Evolutionary conservation across 1,284 basidiomycete genomes (phyloP).

Genomic region (Leccinum proliferum): DNA sequence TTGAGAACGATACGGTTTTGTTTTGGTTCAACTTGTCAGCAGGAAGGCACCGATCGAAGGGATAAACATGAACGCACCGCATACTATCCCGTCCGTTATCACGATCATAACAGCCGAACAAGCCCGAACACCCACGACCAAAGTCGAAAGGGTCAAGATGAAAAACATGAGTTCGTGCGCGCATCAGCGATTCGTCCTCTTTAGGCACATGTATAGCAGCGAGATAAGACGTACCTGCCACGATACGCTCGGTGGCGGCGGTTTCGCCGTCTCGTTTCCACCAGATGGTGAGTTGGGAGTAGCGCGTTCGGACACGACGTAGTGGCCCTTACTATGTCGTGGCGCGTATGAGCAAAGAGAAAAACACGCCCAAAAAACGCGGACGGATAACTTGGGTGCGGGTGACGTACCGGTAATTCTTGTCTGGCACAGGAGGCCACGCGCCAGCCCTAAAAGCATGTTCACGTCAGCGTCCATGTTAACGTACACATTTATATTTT

Average conservation of each 20-base stretch:
- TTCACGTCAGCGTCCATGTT: neutral
- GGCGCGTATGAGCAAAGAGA: neutral
- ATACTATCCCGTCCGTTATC: slow-evolving; percentile 39
- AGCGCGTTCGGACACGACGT: slow-evolving; percentile 72
- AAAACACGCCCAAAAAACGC: slow-evolving; percentile 8
- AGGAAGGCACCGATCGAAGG: neutral
- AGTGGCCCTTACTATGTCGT: slow-evolving; percentile 65
- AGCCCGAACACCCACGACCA: neutral
- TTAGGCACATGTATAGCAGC: neutral
- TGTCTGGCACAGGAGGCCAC: slow-evolving; percentile 78
- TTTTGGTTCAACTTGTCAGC: slow-evolving; percentile 6
- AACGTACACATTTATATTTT: too few species aligned
- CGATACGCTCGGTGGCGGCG: slow-evolving; percentile 44
- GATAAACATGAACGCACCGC: slow-evolving; percentile 42
- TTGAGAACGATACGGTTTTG: neutral
- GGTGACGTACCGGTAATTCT: slow-evolving; percentile 63
- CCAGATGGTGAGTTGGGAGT: neutral
- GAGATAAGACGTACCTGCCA: slow-evolving; percentile 54
- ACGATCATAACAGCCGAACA: neutral
- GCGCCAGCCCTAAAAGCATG: slow-evolving; percentile 46
- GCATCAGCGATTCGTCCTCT: slow-evolving; percentile 10
- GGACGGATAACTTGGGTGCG: neutral
- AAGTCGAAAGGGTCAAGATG: neutral
- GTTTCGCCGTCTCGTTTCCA: slow-evolving; percentile 58
- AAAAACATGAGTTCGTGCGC: neutral